These are phyloP conservation scores for Chlorociboria aeruginascens DNA, from an alignment of 495 filamentous ascomycete genomes.

Conservation along the genomic window DNA sequence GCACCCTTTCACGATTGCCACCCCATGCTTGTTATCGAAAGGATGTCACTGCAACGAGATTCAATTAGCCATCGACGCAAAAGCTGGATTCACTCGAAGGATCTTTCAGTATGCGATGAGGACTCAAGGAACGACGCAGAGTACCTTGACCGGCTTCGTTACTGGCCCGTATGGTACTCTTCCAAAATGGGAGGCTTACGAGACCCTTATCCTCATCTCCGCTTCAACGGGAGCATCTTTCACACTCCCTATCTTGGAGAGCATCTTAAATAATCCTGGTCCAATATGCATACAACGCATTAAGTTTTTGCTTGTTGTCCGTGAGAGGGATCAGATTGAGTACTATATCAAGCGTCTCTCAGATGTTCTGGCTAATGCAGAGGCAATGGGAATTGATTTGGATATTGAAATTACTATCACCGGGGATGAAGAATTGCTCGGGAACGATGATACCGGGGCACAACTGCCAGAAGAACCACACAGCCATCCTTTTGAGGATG, in stretches of 20 bases:
- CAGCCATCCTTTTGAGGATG: neutral
- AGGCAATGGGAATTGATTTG: slow-evolving; percentile 32
- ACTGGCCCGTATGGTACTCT: slow-evolving; percentile 47
- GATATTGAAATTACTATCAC: slow-evolving; percentile 14
- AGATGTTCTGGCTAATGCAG: slow-evolving; percentile 41
- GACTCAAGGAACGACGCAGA: slow-evolving; percentile 7
- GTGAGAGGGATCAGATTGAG: slow-evolving; percentile 50
- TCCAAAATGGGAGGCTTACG: slow-evolving; percentile 43
- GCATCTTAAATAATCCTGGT: slow-evolving; percentile 25
- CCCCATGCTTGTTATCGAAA: slow-evolving; percentile 28
- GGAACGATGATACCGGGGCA: neutral
- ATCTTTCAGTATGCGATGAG: slow-evolving; percentile 54
- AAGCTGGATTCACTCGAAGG: slow-evolving; percentile 56
- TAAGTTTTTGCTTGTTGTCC: slow-evolving; percentile 64
- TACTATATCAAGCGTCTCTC: slow-evolving; percentile 57
- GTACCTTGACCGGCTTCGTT: slow-evolving; percentile 33
- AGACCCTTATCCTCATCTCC: slow-evolving; percentile 45
- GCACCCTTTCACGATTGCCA: slow-evolving; percentile 73
- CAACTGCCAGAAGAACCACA: neutral
- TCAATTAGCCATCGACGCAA: slow-evolving; percentile 61
- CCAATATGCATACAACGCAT: slow-evolving; percentile 48
- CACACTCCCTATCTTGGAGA: slow-evolving; percentile 43
- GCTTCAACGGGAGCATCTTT: slow-evolving; percentile 47
- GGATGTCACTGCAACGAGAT: slow-evolving; percentile 44
- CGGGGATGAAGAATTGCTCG: neutral